These are phyloP conservation scores for Bifiguratus adelaidae DNA, from an alignment of 192 early-diverging fungal species.

Conservation along the genomic window DNA sequence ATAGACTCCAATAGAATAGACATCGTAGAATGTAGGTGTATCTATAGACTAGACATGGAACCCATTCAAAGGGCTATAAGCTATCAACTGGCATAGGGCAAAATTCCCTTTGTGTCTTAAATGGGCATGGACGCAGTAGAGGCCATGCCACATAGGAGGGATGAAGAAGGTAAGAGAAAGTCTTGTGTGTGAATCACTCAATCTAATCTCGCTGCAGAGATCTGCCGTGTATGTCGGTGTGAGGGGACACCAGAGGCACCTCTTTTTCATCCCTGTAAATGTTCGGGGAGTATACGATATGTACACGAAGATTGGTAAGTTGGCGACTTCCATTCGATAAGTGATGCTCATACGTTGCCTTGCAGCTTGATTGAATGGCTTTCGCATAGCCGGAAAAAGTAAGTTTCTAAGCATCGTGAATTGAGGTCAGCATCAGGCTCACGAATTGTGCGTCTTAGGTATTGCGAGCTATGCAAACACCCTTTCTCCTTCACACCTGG, in stretches of 20 bases:
- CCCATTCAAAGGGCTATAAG: no score
- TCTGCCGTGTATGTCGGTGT: conserved; percentile 80
- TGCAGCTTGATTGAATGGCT: conserved; percentile 76
- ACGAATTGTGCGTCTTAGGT: conserved; percentile 14
- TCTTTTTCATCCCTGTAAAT: conserved; percentile 92
- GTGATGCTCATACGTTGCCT: not conserved
- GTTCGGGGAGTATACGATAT: conserved; percentile 89
- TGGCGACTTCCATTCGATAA: not conserved
- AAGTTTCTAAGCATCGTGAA: not conserved
- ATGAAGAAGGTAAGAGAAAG: no score
- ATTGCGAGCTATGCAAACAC: conserved; percentile 91
- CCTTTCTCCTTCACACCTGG: conserved; percentile 74
- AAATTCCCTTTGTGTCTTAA: no score
- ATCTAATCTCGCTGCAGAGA: no score
- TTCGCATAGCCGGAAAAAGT: conserved; percentile 66
- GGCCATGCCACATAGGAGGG: no score
- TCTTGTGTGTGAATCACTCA: no score
- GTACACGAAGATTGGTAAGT: conserved; percentile 85
- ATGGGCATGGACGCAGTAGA: no score
- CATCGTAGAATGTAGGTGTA: no score
- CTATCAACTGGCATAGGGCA: no score
- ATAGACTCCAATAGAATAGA: no score
- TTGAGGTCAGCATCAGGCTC: not conserved
- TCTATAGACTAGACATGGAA: not conserved
- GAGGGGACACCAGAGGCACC: conserved; percentile 71